Evolutionary conservation across 805 yeast species (phyloP).

Genomic region (Lipomyces spencermartinsiae): DNA sequence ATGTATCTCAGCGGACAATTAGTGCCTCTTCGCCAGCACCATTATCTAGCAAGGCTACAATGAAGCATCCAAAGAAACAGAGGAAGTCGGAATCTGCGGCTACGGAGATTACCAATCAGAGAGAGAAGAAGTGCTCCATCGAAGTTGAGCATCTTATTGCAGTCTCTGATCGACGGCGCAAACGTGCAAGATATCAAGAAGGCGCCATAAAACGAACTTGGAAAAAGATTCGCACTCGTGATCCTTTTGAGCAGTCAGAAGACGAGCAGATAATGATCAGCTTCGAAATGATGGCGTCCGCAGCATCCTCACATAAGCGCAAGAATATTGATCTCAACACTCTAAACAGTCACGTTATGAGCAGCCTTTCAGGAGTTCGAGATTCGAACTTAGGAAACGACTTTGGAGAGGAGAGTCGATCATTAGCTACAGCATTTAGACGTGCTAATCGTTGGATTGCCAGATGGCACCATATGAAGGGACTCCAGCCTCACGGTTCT

Average conservation of each 20-base stretch:
- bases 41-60: constrained; percentile 4
- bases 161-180: constrained; percentile 38
- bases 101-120: constrained; percentile 19
- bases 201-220: constrained; percentile 44
- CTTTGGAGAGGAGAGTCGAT: constrained; percentile 43
- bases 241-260: constrained; percentile 48
- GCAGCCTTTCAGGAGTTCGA: constrained; percentile 25
- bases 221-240: constrained; percentile 43
- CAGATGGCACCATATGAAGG: constrained; percentile 37
- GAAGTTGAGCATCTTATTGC: constrained; percentile 41
- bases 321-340: constrained; percentile 30
- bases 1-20: background rate
- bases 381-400: constrained; percentile 37
- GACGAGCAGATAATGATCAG: constrained; percentile 40
- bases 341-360: constrained; percentile 29
- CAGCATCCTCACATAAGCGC: constrained; percentile 36
- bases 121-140: constrained; percentile 32
- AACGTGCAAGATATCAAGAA: constrained; percentile 35
- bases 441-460: constrained; percentile 42
- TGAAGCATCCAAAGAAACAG: constrained; percentile 18
- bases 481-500: background rate
- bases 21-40: background rate
- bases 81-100: constrained; percentile 29
- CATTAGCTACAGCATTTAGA: constrained; percentile 40
- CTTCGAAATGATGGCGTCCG: constrained; percentile 39